These are phyloP conservation scores for Phytopythium mirpurense DNA, from an alignment of 352 stramenopile genomes.

Conservation along the genomic window DNA sequence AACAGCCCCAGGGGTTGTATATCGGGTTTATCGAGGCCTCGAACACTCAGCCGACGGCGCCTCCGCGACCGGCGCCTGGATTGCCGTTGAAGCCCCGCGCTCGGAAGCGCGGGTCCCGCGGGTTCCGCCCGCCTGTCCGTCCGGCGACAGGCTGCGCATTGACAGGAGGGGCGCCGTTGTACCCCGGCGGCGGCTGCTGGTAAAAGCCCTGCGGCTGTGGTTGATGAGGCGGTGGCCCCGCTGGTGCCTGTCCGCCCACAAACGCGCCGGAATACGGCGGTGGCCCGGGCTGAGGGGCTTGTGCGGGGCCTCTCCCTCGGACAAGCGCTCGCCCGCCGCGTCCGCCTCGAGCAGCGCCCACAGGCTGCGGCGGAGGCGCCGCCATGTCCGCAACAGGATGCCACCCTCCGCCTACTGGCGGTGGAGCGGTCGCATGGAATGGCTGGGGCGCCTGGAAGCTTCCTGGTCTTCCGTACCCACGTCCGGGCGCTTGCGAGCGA, in stretches of 20 bases:
- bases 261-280: background rate
- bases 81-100: background rate
- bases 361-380: background rate
- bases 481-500: slow-evolving; percentile 25
- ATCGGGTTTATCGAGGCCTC: background rate
- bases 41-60: background rate
- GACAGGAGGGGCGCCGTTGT: background rate
- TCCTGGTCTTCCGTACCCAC: background rate
- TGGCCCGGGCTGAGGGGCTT: background rate
- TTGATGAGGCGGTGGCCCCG: background rate
- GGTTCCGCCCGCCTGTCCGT: slow-evolving; percentile 1
- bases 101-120: slow-evolving; percentile 4
- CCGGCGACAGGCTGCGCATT: background rate
- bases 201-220: background rate
- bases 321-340: background rate
- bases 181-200: slow-evolving; percentile 1
- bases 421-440: background rate
- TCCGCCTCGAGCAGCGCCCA: background rate
- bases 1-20: background rate
- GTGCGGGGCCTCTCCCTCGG: background rate
- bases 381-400: background rate
- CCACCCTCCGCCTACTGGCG: background rate
- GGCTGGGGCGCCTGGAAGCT: slow-evolving; percentile 1
- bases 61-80: background rate
- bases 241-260: background rate